Conservation (phyloP, 2,329 filamentous ascomycete genomes). For the Calonectria crousiana region DNA sequence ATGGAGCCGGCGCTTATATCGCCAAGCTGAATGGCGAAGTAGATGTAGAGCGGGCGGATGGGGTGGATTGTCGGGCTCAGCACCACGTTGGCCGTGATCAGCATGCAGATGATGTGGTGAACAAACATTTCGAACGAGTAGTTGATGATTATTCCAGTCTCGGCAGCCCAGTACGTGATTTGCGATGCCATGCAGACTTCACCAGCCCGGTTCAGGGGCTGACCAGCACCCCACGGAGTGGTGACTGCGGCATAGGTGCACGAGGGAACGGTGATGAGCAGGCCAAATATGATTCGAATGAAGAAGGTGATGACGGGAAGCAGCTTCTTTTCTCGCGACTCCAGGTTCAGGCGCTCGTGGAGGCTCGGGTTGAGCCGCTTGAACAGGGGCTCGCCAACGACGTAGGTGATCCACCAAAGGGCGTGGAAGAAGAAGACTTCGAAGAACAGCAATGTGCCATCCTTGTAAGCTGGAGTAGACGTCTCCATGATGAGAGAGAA, state of each 20-base stretch:
- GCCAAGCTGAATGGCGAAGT: constrained; percentile 41
- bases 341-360: constrained; percentile 27
- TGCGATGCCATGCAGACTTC: constrained; percentile 43
- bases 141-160: constrained; percentile 28
- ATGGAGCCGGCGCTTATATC: constrained; percentile 38
- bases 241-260: constrained; percentile 31
- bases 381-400: constrained; percentile 27
- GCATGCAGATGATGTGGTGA: constrained; percentile 42
- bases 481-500: not conserved
- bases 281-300: constrained; percentile 32
- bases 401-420: constrained; percentile 38
- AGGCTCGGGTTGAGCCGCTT: constrained; percentile 19
- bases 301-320: constrained; percentile 31
- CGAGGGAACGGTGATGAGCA: constrained; percentile 22
- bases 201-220: constrained; percentile 34
- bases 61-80: constrained; percentile 39
- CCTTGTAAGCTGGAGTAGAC: not conserved
- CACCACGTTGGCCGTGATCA: constrained; percentile 37
- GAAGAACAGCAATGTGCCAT: constrained; percentile 32
- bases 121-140: constrained; percentile 38
- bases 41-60: constrained; percentile 43
- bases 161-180: constrained; percentile 38
- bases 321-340: constrained; percentile 32
- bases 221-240: constrained; percentile 37
- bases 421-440: constrained; percentile 30